Percentiles rank a stretch among this genome's conserved stretches.
Conservation (phyloP, 164 flowering plant species). For the Houttuynia cordata region DNA sequence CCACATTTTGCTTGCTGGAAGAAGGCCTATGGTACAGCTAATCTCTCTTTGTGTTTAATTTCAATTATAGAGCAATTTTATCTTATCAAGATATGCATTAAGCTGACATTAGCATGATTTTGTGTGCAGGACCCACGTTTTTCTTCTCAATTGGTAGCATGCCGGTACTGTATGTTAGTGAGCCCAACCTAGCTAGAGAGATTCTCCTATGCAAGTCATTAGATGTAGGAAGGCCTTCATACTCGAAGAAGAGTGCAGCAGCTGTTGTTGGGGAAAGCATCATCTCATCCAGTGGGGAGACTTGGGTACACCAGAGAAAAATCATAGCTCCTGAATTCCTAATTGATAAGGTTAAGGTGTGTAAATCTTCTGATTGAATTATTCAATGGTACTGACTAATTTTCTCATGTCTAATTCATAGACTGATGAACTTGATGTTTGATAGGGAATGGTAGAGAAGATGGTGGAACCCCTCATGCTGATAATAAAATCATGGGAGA, state of each 20-base stretch:
- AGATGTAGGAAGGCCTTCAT: slow-evolving; percentile 32
- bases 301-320: slow-evolving; percentile 42
- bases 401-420: neutral
- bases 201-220: slow-evolving; percentile 19
- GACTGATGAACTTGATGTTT: neutral
- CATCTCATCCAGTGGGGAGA: slow-evolving; percentile 22
- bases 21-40: slow-evolving; percentile 6
- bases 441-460: slow-evolving; percentile 24
- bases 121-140: slow-evolving; percentile 15
- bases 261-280: slow-evolving; percentile 38
- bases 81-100: neutral
- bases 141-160: slow-evolving; percentile 23
- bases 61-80: neutral
- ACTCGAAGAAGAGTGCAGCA: slow-evolving; percentile 11
- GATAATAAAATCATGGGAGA: slow-evolving; percentile 27
- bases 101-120: neutral
- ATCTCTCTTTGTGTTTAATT: neutral
- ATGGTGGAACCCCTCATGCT: slow-evolving; percentile 21
- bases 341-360: slow-evolving; percentile 34
- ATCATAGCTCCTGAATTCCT: slow-evolving; percentile 30
- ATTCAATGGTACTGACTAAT: neutral
- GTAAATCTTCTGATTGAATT: neutral
- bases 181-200: slow-evolving; percentile 28
- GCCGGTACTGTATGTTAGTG: slow-evolving; percentile 15
- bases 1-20: slow-evolving; percentile 20